Evolutionary conservation across 2,329 filamentous ascomycete species (phyloP).

Genomic region (Fusarium sororula): DNA sequence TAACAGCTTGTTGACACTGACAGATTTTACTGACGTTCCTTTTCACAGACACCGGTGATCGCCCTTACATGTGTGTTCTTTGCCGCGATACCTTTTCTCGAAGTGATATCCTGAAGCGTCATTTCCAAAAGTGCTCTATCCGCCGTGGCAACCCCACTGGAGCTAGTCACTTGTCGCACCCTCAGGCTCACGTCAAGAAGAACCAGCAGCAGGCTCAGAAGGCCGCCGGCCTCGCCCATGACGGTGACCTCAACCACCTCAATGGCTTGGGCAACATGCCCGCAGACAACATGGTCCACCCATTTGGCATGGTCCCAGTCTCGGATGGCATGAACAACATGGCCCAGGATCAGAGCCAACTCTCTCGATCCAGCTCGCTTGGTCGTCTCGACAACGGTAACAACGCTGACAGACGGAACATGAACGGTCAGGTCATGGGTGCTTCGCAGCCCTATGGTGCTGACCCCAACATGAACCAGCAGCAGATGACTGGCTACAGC

Average conservation of each 20-base stretch:
- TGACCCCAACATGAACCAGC: constrained; percentile 70
- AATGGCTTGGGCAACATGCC: constrained; percentile 68
- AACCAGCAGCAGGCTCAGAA: constrained; percentile 69
- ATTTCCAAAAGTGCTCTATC: constrained; percentile 99
- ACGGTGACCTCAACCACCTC: constrained; percentile 67
- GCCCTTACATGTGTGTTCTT: constrained; percentile 96
- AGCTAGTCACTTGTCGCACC: constrained; percentile 92
- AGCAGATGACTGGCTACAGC: constrained; percentile 71
- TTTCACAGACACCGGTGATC: constrained; percentile 87
- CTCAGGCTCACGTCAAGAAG: constrained; percentile 88
- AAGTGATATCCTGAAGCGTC: constrained; percentile 97
- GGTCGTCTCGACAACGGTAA: constrained; percentile 65
- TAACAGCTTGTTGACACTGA: constrained; percentile 40
- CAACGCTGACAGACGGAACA: constrained; percentile 66
- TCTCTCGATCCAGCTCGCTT: constrained; percentile 69
- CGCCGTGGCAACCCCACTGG: constrained; percentile 95
- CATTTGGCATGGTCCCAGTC: constrained; percentile 66
- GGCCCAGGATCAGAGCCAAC: constrained; percentile 68
- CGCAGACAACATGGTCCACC: constrained; percentile 65
- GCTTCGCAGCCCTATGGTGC: constrained; percentile 65
- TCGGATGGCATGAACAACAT: constrained; percentile 68
- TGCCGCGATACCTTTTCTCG: constrained; percentile 98
- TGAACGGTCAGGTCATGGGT: constrained; percentile 61
- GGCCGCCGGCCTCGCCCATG: constrained; percentile 59
- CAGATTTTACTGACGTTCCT: constrained; percentile 41